Base-by-base conservation (phyloP, 116 monocot genomes). In the Papilionanthe hybrid region DNA sequence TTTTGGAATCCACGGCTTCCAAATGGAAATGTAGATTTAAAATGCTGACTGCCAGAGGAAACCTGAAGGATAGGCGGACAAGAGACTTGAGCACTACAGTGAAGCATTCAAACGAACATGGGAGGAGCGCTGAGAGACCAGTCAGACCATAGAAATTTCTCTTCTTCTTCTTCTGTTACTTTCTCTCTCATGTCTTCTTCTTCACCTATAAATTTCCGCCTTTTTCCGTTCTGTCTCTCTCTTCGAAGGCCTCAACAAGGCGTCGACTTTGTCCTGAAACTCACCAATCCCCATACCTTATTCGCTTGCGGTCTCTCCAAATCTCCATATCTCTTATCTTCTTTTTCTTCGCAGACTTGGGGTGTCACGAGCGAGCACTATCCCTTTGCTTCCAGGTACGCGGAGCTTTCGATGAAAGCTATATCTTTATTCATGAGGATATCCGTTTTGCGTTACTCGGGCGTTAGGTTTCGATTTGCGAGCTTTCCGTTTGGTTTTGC, bases 261-360 rank as follows among this genome's bases (percentile, higher is more conserved):
- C 78, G 27, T 55, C 65, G 80, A 81, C 84, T 81, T 30, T 78
- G 81, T 81, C 81, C 57, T 75, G 65, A 23, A 0, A 32, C 48
- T 10, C 73, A 12, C 28, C 3, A 42, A 13, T 37, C 20, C 20
- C 69, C 69, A 37, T 41, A 30, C 79, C 56, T 20, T 45, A 19
- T 63, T 28, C 32, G 41, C 75, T 76, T 29, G 20, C 77, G 55
- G 28, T 49, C 65, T 81, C 67, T 15, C 58, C 67, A n/a, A 63
- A 63, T 63, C 58, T 18, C 17, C 5, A 19, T 27, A 79, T 77
- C 44, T 42, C 43, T 68, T 32, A 42, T 47, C 57, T n/a, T n/a
- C 78, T 47, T 72, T 27, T 22, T 65, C 65, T 25, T 65, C 65
- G 65, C 65, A 8, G 25, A 25, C 65, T 65, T 27, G 25, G 25